These are phyloP conservation scores for Knoxia roxburghii DNA, from an alignment of 257 asterid genomes.

Conservation along the genomic window DNA sequence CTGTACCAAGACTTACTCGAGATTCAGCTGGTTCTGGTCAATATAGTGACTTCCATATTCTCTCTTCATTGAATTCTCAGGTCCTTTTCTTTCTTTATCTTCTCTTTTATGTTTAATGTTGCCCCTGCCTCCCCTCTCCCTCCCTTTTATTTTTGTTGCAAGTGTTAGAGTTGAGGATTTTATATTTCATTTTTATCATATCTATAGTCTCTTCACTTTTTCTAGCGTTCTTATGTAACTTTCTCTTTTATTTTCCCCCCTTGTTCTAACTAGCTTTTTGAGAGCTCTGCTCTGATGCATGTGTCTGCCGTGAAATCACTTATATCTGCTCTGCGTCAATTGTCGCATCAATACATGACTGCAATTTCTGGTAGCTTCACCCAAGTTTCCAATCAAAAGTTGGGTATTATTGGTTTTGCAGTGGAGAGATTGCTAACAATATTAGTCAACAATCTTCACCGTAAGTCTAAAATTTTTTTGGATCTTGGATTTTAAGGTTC, in stretches of 20 bases:
- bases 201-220: background rate
- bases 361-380: constrained; percentile 58
- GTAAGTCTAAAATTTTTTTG: constrained; percentile 38
- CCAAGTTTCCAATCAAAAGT: constrained; percentile 68
- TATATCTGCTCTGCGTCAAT: constrained; percentile 86
- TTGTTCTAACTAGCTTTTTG: constrained; percentile 57
- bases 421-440: constrained; percentile 86
- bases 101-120: background rate
- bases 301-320: constrained; percentile 84
- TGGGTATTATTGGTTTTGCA: constrained; percentile 79
- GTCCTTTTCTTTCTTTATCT: constrained; percentile 27
- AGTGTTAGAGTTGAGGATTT: background rate
- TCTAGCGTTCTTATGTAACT: constrained; percentile 1
- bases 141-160: background rate
- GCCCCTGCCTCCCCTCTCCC: background rate
- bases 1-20: constrained; percentile 75
- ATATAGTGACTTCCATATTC: constrained; percentile 87
- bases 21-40: constrained; percentile 96
- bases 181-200: background rate
- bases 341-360: constrained; percentile 74
- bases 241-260: background rate
- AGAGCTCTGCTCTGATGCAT: constrained; percentile 94
- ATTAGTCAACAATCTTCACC: constrained; percentile 84
- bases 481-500: background rate
- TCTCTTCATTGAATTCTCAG: constrained; percentile 92